Percentiles rank a stretch among this genome's conserved stretches.
phyloP scores from a whole-genome alignment of 257 asterid species.

The Phtheirospermum japonicum region DNA sequence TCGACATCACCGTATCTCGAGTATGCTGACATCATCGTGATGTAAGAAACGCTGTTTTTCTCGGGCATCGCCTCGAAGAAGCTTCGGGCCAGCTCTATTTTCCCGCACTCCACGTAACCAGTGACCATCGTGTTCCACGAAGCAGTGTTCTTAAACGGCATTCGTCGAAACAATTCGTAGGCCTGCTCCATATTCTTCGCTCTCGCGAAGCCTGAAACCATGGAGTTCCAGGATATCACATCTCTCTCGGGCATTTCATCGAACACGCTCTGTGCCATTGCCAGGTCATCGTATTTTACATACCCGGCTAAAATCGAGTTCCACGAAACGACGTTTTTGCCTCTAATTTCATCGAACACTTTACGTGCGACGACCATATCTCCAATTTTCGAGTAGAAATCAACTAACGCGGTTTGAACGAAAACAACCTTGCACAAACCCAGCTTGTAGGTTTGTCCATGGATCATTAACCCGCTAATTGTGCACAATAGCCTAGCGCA shows the following conservation, averaged over 20 bases:
- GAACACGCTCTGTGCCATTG: conserved; percentile 55
- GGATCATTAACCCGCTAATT: conserved; percentile 58
- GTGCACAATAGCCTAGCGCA: conserved; percentile 50
- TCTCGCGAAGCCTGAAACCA: conserved; percentile 62
- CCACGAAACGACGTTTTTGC: conserved; percentile 74
- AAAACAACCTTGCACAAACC: conserved; percentile 56
- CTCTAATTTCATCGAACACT: conserved; percentile 61
- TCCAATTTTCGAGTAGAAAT: conserved; percentile 68
- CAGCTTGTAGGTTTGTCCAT: conserved; percentile 61
- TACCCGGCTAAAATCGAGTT: conserved; percentile 72
- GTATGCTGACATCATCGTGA: conserved; percentile 76
- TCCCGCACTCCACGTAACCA: conserved; percentile 59
- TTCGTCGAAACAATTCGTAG: conserved; percentile 47
- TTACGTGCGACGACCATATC: conserved; percentile 59
- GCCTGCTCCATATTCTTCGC: conserved; percentile 64
- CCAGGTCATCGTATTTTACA: conserved; percentile 51
- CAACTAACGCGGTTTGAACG: conserved; percentile 78
- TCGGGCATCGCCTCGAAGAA: conserved; percentile 66
- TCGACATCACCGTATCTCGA: conserved; percentile 62
- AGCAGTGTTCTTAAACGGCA: conserved; percentile 66
- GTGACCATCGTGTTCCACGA: conserved; percentile 80
- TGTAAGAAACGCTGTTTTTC: conserved; percentile 56
- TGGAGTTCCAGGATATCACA: conserved; percentile 70
- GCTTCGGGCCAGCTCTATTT: conserved; percentile 56
- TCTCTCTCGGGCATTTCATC: conserved; percentile 74